Conservation (phyloP, 768 basidiomycete species). For the Mycena pura region DNA sequence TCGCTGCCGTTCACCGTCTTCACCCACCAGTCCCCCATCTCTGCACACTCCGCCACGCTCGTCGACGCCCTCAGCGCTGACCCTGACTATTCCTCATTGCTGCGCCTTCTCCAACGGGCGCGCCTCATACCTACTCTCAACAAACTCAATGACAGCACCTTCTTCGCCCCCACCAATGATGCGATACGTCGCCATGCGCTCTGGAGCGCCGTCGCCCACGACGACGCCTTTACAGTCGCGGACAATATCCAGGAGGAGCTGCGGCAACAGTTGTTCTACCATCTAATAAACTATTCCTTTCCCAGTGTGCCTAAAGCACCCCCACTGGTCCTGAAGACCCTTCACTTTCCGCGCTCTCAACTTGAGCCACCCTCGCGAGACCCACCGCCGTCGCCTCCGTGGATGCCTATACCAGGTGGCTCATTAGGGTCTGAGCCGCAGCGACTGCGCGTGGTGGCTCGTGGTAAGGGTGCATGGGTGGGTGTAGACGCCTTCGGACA, state of each 20-base stretch:
- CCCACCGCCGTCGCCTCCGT: conserved; percentile 80
- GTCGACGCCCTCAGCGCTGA: conserved; percentile 81
- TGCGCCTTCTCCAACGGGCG: conserved; percentile 81
- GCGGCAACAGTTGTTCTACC: conserved; percentile 93
- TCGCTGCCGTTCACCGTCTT: conserved; percentile 31
- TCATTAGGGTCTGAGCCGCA: conserved; percentile 84
- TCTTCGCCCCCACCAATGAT: conserved; percentile 96
- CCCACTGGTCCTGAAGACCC: conserved; percentile 57
- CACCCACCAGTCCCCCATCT: conserved; percentile 26
- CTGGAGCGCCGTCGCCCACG: conserved; percentile 48
- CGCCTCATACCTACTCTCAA: conserved; percentile 93
- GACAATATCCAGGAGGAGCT: conserved; percentile 88
- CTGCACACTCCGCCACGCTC: conserved; percentile 59
- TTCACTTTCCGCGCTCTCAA: conserved; percentile 71
- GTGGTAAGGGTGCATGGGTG: conserved; percentile 57
- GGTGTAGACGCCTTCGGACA: conserved; percentile 82
- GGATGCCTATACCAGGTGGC: conserved; percentile 86
- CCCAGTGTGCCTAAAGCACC: conserved; percentile 49
- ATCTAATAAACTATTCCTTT: conserved; percentile 85
- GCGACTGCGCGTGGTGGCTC: conserved; percentile 67
- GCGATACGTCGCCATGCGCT: conserved; percentile 69
- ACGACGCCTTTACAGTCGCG: conserved; percentile 45
- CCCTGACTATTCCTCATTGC: conserved; percentile 76
- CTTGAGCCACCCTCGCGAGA: conserved; percentile 67
- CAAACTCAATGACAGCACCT: conserved; percentile 77